Base-by-base conservation (phyloP, 768 basidiomycete species). In the Podaxis sp. region DNA sequence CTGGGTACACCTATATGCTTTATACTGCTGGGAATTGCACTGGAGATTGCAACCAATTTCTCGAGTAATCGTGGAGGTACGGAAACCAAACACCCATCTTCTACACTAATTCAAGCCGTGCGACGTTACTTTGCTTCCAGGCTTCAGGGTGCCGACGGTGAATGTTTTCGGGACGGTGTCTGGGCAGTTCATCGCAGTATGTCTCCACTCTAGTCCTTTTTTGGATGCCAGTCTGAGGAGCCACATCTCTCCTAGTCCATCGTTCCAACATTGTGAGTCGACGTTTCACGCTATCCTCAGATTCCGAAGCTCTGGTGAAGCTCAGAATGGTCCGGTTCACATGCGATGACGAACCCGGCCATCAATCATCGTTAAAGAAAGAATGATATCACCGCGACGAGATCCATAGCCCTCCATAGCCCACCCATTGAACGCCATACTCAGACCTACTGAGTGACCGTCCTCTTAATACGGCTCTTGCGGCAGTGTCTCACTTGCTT, bases 111-210 rank as follows among this genome's bases (percentile, higher is more conserved):
- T 24, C 26, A 24, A 11, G 24, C 4, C 22, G 15, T 12, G 12
- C 12, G 49, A 5, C 26, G 8, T 26, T 13, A 10, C 53, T 51
- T 20, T 22, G 56, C n/a, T 26, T 46, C 33, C 64, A 88, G 87
- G 88, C 20, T 89, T 85, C 66, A 37, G 62, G 36, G 84, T 87
- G 20, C 83, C 84, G 62, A 73, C 82, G 0, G 79, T 87, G 41
- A 84, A 86, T 66, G 72, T 82, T 0, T 81, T 88, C 64, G 72
- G 74, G 7, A 70, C 83, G 30, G 78, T 80, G 7, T 85, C 85
- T 11, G 75, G 74, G 3, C 80, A 81, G 65, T 82, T 81, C 64
- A 67, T 73, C 70, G 80, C 76, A 67, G 84, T 77, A 63, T 48
- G 76, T 70, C 17, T 30, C 24, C 24, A 22, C 17, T 11, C 44